Conservation (phyloP, 768 basidiomycete genomes). For the Tylopilus sp. region DNA sequence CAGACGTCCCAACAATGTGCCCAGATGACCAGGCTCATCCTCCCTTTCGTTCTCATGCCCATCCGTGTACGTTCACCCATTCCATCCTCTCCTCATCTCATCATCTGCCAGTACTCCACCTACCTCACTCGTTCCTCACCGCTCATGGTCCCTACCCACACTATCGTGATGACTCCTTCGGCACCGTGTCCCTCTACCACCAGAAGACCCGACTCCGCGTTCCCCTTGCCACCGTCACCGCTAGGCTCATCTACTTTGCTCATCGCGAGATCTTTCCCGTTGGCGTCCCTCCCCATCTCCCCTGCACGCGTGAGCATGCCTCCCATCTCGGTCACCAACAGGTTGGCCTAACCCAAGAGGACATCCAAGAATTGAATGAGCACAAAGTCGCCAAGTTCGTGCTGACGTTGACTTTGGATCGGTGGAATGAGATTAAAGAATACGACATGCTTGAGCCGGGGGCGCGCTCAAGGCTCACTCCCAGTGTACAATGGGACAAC, state of each 20-base stretch:
- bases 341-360: conserved; percentile 50
- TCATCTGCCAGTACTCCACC: conserved; percentile 44
- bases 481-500: conserved; percentile 50
- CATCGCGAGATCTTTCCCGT: conserved; percentile 51
- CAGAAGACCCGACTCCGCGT: conserved; percentile 24
- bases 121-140: conserved; percentile 37
- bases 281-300: conserved; percentile 37
- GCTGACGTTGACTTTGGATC: conserved; percentile 13
- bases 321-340: conserved; percentile 23
- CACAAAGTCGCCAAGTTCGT: conserved; percentile 35
- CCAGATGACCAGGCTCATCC: conserved; percentile 32
- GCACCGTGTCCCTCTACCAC: conserved; percentile 29
- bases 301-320: conserved; percentile 32
- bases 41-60: conserved; percentile 48
- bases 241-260: conserved; percentile 61
- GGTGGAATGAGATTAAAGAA: conserved; percentile 18
- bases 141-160: conserved; percentile 47
- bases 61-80: conserved; percentile 37
- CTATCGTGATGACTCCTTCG: conserved; percentile 38
- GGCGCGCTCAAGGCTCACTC: conserved; percentile 23
- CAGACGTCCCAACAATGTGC: conserved; percentile 27
- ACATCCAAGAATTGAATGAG: conserved; percentile 56
- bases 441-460: conserved; percentile 23
- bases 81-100: not conserved
- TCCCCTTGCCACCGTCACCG: conserved; percentile 54